These are phyloP conservation scores for Cutaneotrichosporon cyanovorans DNA, from an alignment of 1,284 basidiomycete genomes.

Conservation along the genomic window DNA sequence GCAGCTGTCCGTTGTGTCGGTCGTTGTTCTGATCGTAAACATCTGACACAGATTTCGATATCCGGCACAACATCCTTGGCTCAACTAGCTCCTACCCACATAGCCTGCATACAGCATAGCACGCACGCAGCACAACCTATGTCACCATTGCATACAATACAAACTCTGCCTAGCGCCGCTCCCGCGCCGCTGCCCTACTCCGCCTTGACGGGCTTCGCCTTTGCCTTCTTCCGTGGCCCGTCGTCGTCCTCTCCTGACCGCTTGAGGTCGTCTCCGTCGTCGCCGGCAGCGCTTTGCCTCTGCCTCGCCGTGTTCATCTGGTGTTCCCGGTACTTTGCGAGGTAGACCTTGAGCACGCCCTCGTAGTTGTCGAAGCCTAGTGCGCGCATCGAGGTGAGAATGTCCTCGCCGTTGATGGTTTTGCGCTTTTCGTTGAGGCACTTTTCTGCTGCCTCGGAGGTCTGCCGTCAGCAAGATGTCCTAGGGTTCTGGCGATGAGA, in stretches of 20 bases:
- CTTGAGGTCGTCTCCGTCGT: conserved; percentile 19
- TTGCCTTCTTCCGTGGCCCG: conserved; percentile 16
- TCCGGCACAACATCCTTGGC: too few species aligned
- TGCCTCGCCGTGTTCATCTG: conserved; percentile 24
- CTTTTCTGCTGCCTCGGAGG: conserved; percentile 66
- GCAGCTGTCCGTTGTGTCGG: conserved; percentile 84
- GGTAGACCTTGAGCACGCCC: conserved; percentile 85
- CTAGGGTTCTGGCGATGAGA: not conserved
- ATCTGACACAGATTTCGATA: too few species aligned
- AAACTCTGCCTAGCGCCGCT: not conserved
- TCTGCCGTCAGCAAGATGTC: conserved; percentile 24
- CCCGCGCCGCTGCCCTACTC: not conserved
- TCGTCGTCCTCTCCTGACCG: conserved; percentile 17
- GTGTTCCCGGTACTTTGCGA: conserved; percentile 69
- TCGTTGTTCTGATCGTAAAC: conserved; percentile 51
- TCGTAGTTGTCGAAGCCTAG: conserved; percentile 91
- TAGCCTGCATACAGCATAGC: not conserved
- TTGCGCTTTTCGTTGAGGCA: conserved; percentile 95
- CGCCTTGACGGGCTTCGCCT: conserved; percentile 4
- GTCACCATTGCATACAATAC: not conserved
- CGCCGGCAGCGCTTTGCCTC: conserved; percentile 12
- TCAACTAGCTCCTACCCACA: not conserved
- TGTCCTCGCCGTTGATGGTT: conserved; percentile 84
- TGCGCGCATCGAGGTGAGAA: conserved; percentile 79
- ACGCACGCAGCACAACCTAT: not conserved